Evolutionary conservation across 129 eudicot genomes (phyloP).

Genomic region (Centrapalus pauciflorus): DNA sequence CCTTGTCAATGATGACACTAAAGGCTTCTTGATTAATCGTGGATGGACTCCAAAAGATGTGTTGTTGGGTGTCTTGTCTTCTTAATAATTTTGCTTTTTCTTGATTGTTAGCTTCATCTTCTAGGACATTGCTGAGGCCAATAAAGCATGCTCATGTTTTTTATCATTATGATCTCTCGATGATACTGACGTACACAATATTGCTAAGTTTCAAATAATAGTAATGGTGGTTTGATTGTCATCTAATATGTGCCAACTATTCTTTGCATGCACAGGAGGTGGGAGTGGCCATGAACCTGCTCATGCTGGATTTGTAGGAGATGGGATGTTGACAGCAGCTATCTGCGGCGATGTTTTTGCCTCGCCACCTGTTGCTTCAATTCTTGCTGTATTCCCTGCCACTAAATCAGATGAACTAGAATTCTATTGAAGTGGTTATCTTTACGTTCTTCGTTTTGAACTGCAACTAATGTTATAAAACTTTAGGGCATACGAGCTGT

Average conservation of each 20-base stretch:
- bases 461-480: slow-evolving; percentile 11
- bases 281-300: slow-evolving; percentile 99
- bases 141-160: background rate
- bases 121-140: background rate
- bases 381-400: slow-evolving; percentile 63
- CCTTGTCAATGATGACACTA: no score
- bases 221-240: slow-evolving; percentile 1
- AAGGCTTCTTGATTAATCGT: no score
- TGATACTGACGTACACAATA: background rate
- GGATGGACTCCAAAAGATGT: no score
- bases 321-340: slow-evolving; percentile 98
- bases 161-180: background rate
- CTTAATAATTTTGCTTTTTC: no score
- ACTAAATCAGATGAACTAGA: background rate
- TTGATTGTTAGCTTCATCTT: no score
- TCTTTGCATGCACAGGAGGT: slow-evolving; percentile 51
- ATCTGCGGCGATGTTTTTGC: slow-evolving; percentile 98
- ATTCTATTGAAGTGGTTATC: slow-evolving; percentile 1
- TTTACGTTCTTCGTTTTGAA: slow-evolving; percentile 3
- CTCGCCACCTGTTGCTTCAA: slow-evolving; percentile 87
- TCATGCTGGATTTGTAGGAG: slow-evolving; percentile 98
- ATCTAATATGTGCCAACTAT: slow-evolving; percentile 4
- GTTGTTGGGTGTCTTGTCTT: no score
- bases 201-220: background rate
- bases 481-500: slow-evolving; percentile 92